Evolutionary conservation across 2,329 filamentous ascomycete species (phyloP), one percentile per base, ranked within the genome.

Genomic region (Trichophyton verrucosum): DNA sequence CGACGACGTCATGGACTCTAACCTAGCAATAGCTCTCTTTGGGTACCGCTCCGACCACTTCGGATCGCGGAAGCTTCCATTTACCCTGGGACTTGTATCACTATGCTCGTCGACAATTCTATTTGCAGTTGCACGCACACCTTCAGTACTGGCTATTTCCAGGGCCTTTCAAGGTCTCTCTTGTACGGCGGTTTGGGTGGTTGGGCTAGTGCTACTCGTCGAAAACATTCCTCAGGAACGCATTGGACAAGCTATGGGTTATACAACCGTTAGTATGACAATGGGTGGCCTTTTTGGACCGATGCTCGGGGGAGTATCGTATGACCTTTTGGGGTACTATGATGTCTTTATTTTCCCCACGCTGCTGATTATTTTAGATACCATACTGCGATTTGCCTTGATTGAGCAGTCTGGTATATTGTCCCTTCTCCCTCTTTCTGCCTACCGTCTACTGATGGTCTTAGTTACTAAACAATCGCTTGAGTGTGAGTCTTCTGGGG

Each of bases 201-300:
- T 82, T 11, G 81, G 82, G 0, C 70, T 85, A 11, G 81, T 83
- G 1, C 74, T 86, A 62, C 75, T 82, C 40, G 72, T 83, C 3
- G 83, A 86, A 66, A 83, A 82, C 0, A 82, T 86, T 5, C 76
- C 79, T 0, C 75, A 73, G 2, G 74, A 80, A 58, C 81, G 82
- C 56, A 68, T 86, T 44, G 84, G 84, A 1, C 84, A 83, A 68
- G 81, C 80, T 1, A 81, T 86, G 66, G 84, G 84, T 13, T 79
- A 80, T 55, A 77, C 81, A 65, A 68, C 73, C 68, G 81, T 80
- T 61, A 80, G 86, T 63, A 80, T 84, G 58, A 80, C 80, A 0
- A 75, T 83, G 0, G 83, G 83, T 0, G 78, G 79, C 46, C 71
- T 86, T 3, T 72, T 80, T 15, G 78, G 82, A 0, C 84, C 84